Evolutionary conservation across 345 rosid genomes (phyloP).

Genomic region (Erodium maritimum): DNA sequence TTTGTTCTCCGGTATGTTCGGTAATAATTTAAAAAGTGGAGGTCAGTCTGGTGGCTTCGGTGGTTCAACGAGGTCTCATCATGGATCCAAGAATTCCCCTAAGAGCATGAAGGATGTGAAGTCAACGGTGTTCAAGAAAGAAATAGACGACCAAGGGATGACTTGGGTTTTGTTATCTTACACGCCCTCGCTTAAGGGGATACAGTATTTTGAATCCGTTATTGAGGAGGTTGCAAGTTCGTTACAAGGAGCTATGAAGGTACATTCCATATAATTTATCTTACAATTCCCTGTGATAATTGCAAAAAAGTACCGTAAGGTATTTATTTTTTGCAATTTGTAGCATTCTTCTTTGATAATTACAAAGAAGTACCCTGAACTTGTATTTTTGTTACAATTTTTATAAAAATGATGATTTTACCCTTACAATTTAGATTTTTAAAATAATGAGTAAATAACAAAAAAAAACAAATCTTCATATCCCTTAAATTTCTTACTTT

Average conservation of each 20-base stretch:
- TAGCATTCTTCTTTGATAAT: no score
- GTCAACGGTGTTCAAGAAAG: constrained; percentile 49
- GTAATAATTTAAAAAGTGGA: constrained; percentile 16
- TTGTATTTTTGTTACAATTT: no score
- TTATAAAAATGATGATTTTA: no score
- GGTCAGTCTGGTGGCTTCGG: constrained; percentile 41
- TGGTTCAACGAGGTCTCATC: constrained; percentile 41
- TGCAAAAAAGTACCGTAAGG: no score
- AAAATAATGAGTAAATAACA: no score
- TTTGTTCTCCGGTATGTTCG: constrained; percentile 49
- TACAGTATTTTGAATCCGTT: constrained; percentile 41
- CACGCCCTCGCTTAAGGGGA: constrained; percentile 37
- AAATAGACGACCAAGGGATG: constrained; percentile 61
- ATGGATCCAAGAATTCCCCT: constrained; percentile 30
- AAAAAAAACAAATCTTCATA: no score
- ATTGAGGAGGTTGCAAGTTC: constrained; percentile 50
- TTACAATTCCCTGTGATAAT: no score
- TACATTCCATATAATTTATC: constrained; percentile 9
- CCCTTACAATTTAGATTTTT: no score
- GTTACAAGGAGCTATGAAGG: constrained; percentile 80
- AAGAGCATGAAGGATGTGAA: constrained; percentile 35
- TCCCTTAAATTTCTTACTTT: no score
- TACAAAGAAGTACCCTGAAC: no score
- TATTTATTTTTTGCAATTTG: no score
- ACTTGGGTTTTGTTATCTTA: constrained; percentile 74